Conservation (phyloP, 768 basidiomycete species). For the Collybia mongolica region DNA sequence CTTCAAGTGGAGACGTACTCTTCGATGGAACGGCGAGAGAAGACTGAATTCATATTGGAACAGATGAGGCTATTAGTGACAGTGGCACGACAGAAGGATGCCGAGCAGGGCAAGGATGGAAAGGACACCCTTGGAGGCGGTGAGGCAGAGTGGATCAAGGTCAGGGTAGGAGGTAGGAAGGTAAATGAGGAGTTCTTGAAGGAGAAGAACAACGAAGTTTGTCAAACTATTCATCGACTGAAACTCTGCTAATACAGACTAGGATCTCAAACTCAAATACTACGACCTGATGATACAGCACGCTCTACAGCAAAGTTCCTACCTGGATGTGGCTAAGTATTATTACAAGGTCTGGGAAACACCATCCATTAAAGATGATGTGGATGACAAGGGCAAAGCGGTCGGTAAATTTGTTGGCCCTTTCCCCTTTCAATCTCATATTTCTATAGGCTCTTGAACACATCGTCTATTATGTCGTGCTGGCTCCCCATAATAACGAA, state of each 20-base stretch:
- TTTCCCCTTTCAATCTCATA: conserved; percentile 8
- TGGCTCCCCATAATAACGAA: conserved; percentile 94
- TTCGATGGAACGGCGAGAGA: conserved; percentile 96
- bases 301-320: conserved; percentile 78
- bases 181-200: conserved; percentile 93
- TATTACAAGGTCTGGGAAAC: conserved; percentile 99
- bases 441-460: conserved; percentile 79
- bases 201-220: conserved; percentile 83
- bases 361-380: conserved; percentile 87
- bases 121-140: conserved; percentile 68
- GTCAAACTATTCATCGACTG: conserved; percentile 2
- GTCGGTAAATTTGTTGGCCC: conserved; percentile 36
- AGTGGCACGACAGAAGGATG: conserved; percentile 75
- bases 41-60: conserved; percentile 97
- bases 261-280: conserved; percentile 96
- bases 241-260: conserved; percentile 6
- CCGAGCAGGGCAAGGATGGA: conserved; percentile 58
- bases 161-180: conserved; percentile 88
- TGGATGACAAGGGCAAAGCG: conserved; percentile 61
- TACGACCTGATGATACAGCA: conserved; percentile 97
- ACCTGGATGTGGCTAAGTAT: conserved; percentile 92
- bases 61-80: conserved; percentile 91
- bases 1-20: conserved; percentile 99
- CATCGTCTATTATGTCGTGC: conserved; percentile 91
- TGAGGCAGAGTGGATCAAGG: conserved; percentile 91